These are phyloP conservation scores for Suillus discolor DNA, from an alignment of 768 basidiomycete species.

Conservation along the genomic window DNA sequence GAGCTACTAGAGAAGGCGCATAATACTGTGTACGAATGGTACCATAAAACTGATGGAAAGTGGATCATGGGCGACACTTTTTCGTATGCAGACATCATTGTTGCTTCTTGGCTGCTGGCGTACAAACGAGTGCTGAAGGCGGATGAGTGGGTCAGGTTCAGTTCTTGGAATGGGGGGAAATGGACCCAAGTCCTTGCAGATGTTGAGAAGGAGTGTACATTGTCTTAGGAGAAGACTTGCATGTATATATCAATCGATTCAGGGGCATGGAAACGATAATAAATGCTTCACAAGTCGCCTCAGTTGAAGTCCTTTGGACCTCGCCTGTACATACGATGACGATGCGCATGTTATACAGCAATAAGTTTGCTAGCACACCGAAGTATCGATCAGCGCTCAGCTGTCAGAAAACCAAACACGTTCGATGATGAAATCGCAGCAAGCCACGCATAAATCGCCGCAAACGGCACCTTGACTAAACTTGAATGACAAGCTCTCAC, in stretches of 20 bases:
- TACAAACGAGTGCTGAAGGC: constrained; percentile 20
- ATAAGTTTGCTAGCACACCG: neutral
- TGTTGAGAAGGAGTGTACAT: constrained; percentile 29
- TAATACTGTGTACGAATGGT: constrained; percentile 19
- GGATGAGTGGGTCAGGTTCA: constrained; percentile 31
- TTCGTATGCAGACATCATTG: constrained; percentile 34
- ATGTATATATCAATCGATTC: neutral
- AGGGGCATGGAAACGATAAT: neutral
- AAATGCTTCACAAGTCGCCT: neutral
- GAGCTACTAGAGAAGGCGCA: constrained; percentile 18
- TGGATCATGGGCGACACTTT: constrained; percentile 34
- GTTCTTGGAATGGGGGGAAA: constrained; percentile 26
- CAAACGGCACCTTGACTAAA: neutral
- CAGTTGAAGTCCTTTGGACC: neutral
- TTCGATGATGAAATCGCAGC: neutral
- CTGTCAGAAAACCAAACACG: too few relatives aligned
- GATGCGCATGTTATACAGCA: neutral
- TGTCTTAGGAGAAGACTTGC: constrained; percentile 5
- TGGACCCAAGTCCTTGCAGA: constrained; percentile 28
- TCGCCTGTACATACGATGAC: neutral
- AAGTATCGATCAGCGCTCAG: neutral
- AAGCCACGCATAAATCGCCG: neutral
- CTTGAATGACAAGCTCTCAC: neutral
- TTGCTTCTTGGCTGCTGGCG: constrained; percentile 19
- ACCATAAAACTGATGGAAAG: constrained; percentile 25